Conservation (phyloP, 2,329 filamentous ascomycete species). For the Epichloe scottii region DNA sequence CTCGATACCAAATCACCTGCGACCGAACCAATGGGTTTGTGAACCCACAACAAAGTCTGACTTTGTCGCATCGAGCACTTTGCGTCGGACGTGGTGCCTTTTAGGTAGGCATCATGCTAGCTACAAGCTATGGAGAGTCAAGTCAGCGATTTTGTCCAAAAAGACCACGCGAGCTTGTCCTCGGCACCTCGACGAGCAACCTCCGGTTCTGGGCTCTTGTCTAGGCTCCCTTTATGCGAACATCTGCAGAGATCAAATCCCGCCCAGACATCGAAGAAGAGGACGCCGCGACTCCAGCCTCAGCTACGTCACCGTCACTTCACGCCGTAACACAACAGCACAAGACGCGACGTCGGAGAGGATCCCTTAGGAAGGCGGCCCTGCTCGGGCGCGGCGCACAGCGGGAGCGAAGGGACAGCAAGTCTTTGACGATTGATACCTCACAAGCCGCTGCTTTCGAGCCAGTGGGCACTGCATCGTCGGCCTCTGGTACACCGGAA, state of each 20-base stretch:
- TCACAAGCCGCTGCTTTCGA: constrained; percentile 16
- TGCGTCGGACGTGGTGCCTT: not conserved
- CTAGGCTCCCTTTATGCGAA: constrained; percentile 54
- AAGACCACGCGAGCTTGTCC: constrained; percentile 8
- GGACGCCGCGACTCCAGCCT: constrained; percentile 8
- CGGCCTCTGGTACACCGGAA: constrained; percentile 12
- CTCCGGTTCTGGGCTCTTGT: constrained; percentile 52
- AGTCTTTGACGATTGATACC: constrained; percentile 30
- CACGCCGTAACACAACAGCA: constrained; percentile 24
- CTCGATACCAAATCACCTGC: too few species aligned
- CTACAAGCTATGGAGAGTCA: constrained; percentile 5
- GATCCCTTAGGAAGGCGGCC: constrained; percentile 78
- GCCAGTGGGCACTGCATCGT: constrained; percentile 9
- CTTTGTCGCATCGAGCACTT: not conserved
- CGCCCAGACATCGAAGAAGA: constrained; percentile 22
- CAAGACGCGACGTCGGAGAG: constrained; percentile 57
- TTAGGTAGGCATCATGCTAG: not conserved
- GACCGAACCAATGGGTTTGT: not conserved
- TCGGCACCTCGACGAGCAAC: constrained; percentile 30
- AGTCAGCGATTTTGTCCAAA: not conserved
- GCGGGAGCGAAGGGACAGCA: constrained; percentile 43
- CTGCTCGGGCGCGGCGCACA: constrained; percentile 63
- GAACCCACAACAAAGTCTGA: not conserved
- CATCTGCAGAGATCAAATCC: constrained; percentile 19
- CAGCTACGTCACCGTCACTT: constrained; percentile 17